phyloP scores from a whole-genome alignment of 83 land plant genomes.

The Thuja plicata region DNA sequence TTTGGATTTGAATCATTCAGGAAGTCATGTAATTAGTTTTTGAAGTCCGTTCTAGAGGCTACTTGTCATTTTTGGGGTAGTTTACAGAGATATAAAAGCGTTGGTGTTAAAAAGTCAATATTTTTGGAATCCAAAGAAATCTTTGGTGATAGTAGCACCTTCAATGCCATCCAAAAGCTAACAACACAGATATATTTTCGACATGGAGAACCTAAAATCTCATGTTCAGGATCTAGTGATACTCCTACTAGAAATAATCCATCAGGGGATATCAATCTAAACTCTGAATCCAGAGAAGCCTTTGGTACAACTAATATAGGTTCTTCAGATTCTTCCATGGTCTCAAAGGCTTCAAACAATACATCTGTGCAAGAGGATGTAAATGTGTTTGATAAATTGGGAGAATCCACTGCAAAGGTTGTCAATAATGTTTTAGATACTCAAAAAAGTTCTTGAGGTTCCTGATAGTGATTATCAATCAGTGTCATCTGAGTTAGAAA shows the following conservation, averaged over 20 bases:
- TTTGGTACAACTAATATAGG: neutral
- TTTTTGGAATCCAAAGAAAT: neutral
- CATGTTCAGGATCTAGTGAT: neutral
- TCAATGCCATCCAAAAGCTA: neutral
- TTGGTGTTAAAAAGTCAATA: neutral
- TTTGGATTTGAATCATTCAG: no score
- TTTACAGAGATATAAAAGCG: no score
- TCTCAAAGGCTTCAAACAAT: neutral
- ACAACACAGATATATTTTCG: neutral
- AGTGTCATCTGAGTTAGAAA: neutral
- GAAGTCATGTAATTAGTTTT: no score
- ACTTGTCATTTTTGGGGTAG: no score
- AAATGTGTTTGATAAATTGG: neutral
- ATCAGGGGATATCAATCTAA: neutral
- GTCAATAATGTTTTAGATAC: neutral
- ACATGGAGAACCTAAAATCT: constrained; percentile 3
- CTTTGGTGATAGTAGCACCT: neutral
- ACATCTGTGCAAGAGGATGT: neutral
- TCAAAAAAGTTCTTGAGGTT: neutral
- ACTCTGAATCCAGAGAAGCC: neutral
- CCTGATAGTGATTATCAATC: neutral
- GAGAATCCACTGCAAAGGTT: neutral
- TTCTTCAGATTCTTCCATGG: neutral
- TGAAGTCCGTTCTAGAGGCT: no score
- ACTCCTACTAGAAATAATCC: neutral